These are phyloP conservation scores for Trichophyton simii DNA, from an alignment of 2,329 filamentous ascomycete genomes.

Conservation along the genomic window DNA sequence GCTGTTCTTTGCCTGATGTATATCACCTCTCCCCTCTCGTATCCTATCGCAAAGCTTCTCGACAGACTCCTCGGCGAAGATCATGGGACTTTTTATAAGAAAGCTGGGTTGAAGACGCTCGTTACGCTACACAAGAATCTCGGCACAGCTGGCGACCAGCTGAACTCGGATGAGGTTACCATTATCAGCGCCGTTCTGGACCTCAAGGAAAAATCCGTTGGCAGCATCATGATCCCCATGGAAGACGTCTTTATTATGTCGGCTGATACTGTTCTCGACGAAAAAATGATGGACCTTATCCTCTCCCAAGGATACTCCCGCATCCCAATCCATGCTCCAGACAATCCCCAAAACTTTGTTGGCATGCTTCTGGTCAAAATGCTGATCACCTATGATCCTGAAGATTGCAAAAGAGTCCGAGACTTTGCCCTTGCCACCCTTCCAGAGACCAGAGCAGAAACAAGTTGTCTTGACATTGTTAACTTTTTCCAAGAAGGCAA, in stretches of 20 bases:
- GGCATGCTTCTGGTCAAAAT: constrained; percentile 99
- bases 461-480: constrained; percentile 93
- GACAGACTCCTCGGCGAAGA: constrained; percentile 88
- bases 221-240: constrained; percentile 97
- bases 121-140: constrained; percentile 80
- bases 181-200: constrained; percentile 96
- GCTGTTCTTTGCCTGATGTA: constrained; percentile 86
- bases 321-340: constrained; percentile 83
- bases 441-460: constrained; percentile 87
- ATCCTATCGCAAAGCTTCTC: constrained; percentile 89
- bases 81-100: constrained; percentile 95
- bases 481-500: constrained; percentile 99
- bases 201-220: constrained; percentile 89
- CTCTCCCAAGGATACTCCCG: constrained; percentile 88
- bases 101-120: constrained; percentile 89
- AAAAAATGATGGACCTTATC: constrained; percentile 87
- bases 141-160: constrained; percentile 67
- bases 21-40: constrained; percentile 75
- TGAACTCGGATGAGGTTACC: constrained; percentile 96
- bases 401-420: constrained; percentile 72
- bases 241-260: constrained; percentile 93
- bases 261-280: constrained; percentile 85
- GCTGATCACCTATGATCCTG: constrained; percentile 94
- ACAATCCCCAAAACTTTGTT: constrained; percentile 76
- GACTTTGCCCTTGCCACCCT: constrained; percentile 90